Percentiles rank a stretch among this genome's conserved stretches.
Evolutionary conservation across 2,329 filamentous ascomycete species (phyloP).

Genomic region (Fusarium praegraminearum): DNA sequence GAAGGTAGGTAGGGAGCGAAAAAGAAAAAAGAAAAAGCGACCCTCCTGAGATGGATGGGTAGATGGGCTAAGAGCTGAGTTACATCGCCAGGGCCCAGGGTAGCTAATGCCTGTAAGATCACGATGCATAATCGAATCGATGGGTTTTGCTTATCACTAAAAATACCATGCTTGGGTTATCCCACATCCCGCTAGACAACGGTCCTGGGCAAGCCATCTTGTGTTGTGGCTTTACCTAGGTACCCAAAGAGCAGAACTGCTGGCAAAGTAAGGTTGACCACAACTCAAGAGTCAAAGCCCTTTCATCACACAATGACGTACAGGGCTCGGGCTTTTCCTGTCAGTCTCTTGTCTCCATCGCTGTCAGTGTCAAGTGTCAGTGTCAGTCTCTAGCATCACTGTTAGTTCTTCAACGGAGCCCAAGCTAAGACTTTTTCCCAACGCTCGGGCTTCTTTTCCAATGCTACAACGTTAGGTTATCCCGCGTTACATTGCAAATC

Average conservation of each 20-base stretch:
- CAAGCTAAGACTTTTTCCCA: neutral
- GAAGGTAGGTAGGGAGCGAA: constrained; percentile 1
- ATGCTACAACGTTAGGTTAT: neutral
- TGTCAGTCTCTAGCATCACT: neutral
- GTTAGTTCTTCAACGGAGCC: neutral
- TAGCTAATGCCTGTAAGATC: constrained; percentile 8
- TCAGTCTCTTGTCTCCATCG: neutral
- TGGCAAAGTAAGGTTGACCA: neutral
- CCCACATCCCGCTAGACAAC: neutral
- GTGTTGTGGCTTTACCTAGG: neutral
- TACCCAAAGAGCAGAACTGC: neutral
- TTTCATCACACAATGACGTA: neutral
- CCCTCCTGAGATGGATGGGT: neutral
- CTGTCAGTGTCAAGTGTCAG: neutral
- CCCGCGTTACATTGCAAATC: neutral
- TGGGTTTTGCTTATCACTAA: neutral
- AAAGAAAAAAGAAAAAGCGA: neutral
- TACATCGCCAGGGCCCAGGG: constrained; percentile 2
- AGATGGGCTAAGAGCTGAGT: neutral
- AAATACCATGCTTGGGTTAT: neutral
- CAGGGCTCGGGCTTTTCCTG: neutral
- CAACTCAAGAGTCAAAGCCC: neutral
- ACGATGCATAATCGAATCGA: constrained; percentile 8
- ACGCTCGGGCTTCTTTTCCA: neutral
- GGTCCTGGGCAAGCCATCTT: neutral